These are phyloP conservation scores for Suillus hirtellus DNA, from an alignment of 768 basidiomycete genomes.

Conservation along the genomic window DNA sequence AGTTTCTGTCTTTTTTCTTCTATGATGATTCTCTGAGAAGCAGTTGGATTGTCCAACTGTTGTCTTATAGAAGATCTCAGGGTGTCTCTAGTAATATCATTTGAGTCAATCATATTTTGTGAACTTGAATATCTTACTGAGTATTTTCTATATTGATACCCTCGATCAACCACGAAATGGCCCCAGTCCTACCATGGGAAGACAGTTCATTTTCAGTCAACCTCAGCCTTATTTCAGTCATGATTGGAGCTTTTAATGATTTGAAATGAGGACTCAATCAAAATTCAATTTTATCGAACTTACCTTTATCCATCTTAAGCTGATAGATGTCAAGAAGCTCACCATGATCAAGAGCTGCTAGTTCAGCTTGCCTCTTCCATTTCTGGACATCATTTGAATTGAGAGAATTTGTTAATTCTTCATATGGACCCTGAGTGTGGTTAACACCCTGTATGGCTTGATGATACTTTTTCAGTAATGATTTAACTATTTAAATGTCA, in stretches of 20 bases:
- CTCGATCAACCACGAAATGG: too few relatives aligned
- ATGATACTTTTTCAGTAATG: background rate
- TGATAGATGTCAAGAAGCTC: conserved; percentile 6
- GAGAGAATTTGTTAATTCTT: conserved; percentile 1
- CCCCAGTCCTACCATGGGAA: too few relatives aligned
- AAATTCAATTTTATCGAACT: too few relatives aligned
- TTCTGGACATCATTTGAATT: background rate
- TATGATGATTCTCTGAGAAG: conserved; percentile 2
- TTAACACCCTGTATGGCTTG: conserved; percentile 4
- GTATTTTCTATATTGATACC: too few relatives aligned
- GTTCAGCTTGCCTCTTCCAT: background rate
- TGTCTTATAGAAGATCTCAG: conserved; percentile 1
- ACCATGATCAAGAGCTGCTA: background rate
- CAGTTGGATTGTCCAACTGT: background rate
- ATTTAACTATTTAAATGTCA: too few relatives aligned
- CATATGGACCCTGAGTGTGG: conserved; percentile 8
- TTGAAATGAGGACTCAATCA: too few relatives aligned
- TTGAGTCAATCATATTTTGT: background rate
- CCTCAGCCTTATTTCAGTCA: too few relatives aligned
- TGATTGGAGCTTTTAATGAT: too few relatives aligned
- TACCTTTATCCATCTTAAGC: conserved; percentile 6
- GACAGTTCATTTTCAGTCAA: too few relatives aligned
- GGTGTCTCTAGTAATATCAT: conserved; percentile 7
- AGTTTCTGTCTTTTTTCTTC: conserved; percentile 7
- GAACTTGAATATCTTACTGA: conserved; percentile 7